Percentiles rank a stretch among this genome's conserved stretches.
phyloP scores from a whole-genome alignment of 139 green algal genomes.

The Chlamydomonas sphaeroides region DNA sequence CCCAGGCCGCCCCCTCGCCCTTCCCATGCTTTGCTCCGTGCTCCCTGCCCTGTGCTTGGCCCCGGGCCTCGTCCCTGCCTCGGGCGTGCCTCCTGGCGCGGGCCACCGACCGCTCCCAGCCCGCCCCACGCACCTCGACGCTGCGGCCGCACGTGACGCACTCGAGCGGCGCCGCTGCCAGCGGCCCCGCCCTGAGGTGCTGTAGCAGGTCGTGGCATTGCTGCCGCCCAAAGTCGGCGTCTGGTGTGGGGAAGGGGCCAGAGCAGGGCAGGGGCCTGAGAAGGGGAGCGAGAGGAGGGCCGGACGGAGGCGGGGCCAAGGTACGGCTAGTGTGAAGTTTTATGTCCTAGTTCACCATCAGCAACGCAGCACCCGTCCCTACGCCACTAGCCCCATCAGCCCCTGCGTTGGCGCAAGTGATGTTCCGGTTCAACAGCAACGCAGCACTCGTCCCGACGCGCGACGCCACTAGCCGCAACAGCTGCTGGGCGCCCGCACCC shows the following conservation, averaged over 20 bases:
- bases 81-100: no score
- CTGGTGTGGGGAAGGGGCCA: neutral
- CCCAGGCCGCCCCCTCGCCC: neutral
- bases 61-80: neutral
- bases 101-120: neutral
- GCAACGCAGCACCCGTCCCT: neutral
- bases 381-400: neutral
- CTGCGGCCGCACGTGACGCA: slow-evolving; percentile 75
- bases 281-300: neutral
- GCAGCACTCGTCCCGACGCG: no score
- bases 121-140: slow-evolving; percentile 50
- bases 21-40: no score
- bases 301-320: neutral
- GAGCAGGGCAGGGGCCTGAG: neutral
- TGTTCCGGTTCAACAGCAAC: no score
- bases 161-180: slow-evolving; percentile 91
- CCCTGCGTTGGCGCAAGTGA: neutral
- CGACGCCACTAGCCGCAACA: neutral
- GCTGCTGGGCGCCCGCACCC: neutral
- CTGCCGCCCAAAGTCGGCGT: slow-evolving; percentile 82
- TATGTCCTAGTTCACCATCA: neutral
- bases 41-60: neutral
- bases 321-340: neutral
- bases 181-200: slow-evolving; percentile 95
- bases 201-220: slow-evolving; percentile 80